A percentile compares a stretch with the other conserved stretches of the same genome.
Evolutionary conservation across 2,329 filamentous ascomycete species (phyloP).

Genomic region (Leptodontidium sp.): DNA sequence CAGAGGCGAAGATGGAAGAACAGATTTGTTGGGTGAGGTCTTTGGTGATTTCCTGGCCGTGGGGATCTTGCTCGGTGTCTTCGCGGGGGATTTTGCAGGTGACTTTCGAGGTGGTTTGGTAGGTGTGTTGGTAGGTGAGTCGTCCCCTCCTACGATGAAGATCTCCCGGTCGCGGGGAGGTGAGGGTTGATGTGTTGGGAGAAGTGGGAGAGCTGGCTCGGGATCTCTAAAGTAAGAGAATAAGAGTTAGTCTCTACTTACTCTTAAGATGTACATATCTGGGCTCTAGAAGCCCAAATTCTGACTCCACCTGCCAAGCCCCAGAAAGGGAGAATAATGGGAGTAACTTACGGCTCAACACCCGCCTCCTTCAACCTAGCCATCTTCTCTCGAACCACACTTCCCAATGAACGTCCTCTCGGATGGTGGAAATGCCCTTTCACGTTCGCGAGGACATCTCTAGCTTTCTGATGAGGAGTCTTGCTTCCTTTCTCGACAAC

Average conservation of each 20-base stretch:
- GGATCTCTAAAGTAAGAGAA: neutral
- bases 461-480: neutral
- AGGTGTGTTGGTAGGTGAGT: neutral
- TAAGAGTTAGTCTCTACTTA: neutral
- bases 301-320: too few species aligned
- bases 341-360: conserved; percentile 13
- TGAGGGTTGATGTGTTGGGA: neutral
- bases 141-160: conserved; percentile 2
- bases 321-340: neutral
- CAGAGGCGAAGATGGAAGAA: neutral
- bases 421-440: conserved; percentile 1
- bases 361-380: conserved; percentile 17
- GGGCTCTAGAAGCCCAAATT: neutral
- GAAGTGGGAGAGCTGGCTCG: neutral
- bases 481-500: neutral
- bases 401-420: neutral
- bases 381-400: conserved; percentile 20
- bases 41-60: neutral
- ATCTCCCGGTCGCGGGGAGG: neutral
- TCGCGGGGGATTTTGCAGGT: neutral
- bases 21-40: neutral
- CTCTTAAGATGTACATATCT: neutral
- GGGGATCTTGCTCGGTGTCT: neutral
- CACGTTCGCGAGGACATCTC: neutral
- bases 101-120: neutral